Evolutionary conservation across 129 eudicot species (phyloP), one percentile per base, ranked within the genome.

Genomic region (Lonicera japonica): DNA sequence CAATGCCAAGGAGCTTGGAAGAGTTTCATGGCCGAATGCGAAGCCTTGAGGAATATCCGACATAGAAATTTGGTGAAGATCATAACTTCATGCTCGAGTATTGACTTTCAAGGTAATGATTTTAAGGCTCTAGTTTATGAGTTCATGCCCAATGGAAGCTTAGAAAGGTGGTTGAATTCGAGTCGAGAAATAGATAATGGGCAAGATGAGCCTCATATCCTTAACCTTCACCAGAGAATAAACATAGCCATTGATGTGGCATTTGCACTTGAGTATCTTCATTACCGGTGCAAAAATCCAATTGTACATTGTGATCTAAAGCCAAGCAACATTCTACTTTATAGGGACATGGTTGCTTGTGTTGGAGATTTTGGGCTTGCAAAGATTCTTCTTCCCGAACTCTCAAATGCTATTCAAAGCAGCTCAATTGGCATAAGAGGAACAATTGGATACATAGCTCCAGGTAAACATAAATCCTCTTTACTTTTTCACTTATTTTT

Each of bases 1-100:
- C 7, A 67, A 14, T 10, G 7, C 11, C 19, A 4, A 0, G 40
- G 61, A 4, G 59, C 71, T 0, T 20, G 18, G 19, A 67, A 67
- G 55, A 67, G 71, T 17, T 50, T 50, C 9, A n/a, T n/a, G 19
- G 55, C 55, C 5, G 55, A 50, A 17, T 50, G 55, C 16, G 21
- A 50, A 50, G 55, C 55, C 15, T 50, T 50, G 55, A 50, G 21
- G 4, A 50, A n/a, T 8, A 50, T 50, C 1, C 15, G 55, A 20
- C 55, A 50, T 8, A 16, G 55, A 12, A 50, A 50, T n/a, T 20
- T 50, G 2, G 21, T 50, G 3, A 50, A 50, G 9, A 17, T 50
- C 21, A 11, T 50, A 3, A 50, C 55, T 50, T 15, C 21, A 3
- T 50, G 55, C 21, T 50, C 55, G 8, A 50, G 55, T 17, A 50